A percentile compares a stretch with the other conserved stretches of the same genome.
Evolutionary conservation across 176 grass and related monocot species (phyloP).

Genomic region (Aegilops tauschii): DNA sequence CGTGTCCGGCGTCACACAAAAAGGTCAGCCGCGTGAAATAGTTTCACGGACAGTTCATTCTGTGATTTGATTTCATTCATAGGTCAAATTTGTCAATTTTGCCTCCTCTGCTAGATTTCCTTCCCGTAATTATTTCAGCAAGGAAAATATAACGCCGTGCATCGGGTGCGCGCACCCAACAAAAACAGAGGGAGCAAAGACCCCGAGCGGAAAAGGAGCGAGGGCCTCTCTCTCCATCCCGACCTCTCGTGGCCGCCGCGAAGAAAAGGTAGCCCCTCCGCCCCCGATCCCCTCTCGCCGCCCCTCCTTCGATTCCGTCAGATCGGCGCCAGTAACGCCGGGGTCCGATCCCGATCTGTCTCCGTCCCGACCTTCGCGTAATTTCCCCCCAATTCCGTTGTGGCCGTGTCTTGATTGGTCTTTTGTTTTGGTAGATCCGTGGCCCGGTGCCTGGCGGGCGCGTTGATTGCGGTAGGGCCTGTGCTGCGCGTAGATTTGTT

Average conservation of each 20-base stretch:
- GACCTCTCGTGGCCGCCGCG: conserved; percentile 16
- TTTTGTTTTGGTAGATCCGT: not conserved
- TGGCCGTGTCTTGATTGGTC: not conserved
- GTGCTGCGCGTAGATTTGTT: not conserved
- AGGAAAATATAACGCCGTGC: not conserved
- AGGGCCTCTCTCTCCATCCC: conserved; percentile 6
- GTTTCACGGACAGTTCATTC: too few relatives aligned
- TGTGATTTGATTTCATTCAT: too few relatives aligned
- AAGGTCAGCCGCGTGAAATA: too few relatives aligned
- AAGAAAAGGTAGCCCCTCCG: conserved; percentile 8
- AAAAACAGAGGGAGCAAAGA: not conserved
- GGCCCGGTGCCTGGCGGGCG: not conserved
- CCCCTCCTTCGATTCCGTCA: not conserved
- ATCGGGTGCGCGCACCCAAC: not conserved
- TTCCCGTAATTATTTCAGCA: not conserved
- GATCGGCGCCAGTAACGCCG: not conserved
- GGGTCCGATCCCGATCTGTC: not conserved
- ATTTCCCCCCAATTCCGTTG: not conserved
- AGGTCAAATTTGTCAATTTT: too few relatives aligned
- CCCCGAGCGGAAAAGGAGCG: not conserved
- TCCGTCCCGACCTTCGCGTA: not conserved
- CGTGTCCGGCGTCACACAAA: too few relatives aligned
- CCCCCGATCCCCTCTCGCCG: not conserved
- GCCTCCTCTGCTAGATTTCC: not conserved
- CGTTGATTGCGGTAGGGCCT: not conserved